Percentiles rank a stretch among this genome's conserved stretches.
Evolutionary conservation across 352 stramenopile species (phyloP).

Genomic region (Pythium brassicae): DNA sequence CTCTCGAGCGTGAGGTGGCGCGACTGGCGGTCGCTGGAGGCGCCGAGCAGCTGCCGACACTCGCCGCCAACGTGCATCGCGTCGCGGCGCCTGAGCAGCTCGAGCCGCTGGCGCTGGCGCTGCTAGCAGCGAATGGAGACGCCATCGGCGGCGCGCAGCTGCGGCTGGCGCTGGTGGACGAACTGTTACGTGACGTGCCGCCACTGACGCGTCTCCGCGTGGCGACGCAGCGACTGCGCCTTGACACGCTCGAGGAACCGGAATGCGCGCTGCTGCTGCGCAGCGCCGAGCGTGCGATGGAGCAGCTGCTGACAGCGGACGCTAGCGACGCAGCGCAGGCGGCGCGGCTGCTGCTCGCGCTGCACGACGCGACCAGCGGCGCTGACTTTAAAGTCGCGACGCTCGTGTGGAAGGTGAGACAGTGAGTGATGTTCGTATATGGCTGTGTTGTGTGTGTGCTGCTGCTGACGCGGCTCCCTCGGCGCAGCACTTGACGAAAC

Average conservation of each 20-base stretch:
- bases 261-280: conserved; percentile 9
- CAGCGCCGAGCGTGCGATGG: conserved; percentile 10
- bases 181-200: background rate
- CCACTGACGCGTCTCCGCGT: conserved; percentile 1
- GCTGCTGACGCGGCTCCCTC: background rate
- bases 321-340: background rate
- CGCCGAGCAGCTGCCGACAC: background rate
- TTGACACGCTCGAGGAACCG: background rate
- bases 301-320: conserved; percentile 1
- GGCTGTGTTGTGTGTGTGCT: too few relatives aligned
- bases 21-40: background rate
- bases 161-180: background rate
- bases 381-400: conserved; percentile 36
- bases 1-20: background rate
- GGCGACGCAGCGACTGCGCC: conserved; percentile 3
- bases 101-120: background rate
- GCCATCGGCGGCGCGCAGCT: background rate
- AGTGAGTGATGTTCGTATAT: background rate
- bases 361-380: conserved; percentile 7
- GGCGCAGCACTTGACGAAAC: conserved; percentile 38
- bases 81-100: background rate
- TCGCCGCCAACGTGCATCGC: background rate
- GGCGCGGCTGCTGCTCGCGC: conserved; percentile 8
- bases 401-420: conserved; percentile 46
- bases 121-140: background rate